Conservation (phyloP, 1,139 yeast genomes). For the Hansenula anomala region DNA sequence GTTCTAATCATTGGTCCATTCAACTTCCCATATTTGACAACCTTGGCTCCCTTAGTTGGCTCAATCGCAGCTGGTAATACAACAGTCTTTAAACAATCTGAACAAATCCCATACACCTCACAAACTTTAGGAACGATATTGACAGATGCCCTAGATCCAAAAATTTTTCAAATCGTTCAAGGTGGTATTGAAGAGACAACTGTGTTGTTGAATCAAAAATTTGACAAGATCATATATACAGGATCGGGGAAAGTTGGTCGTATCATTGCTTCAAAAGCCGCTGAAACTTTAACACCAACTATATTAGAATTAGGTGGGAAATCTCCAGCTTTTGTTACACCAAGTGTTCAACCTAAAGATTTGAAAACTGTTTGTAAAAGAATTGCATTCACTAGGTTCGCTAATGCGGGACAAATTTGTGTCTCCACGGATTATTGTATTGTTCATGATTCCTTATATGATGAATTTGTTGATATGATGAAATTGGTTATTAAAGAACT, state of each 20-base stretch:
- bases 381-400: constrained; percentile 71
- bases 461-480: constrained; percentile 36
- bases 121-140: constrained; percentile 52
- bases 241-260: constrained; percentile 78
- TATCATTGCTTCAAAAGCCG: constrained; percentile 76
- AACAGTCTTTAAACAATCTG: constrained; percentile 78
- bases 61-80: constrained; percentile 89
- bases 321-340: constrained; percentile 72
- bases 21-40: constrained; percentile 76
- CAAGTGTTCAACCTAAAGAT: constrained; percentile 38
- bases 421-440: constrained; percentile 82
- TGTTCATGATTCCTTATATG: constrained; percentile 54
- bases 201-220: constrained; percentile 57
- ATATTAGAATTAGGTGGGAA: constrained; percentile 92
- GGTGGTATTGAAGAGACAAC: constrained; percentile 76
- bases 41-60: constrained; percentile 69
- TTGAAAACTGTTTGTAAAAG: constrained; percentile 57
- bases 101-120: constrained; percentile 63
- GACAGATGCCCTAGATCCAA: constrained; percentile 43
- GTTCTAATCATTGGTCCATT: constrained; percentile 79
- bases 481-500: constrained; percentile 40
- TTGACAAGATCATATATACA: constrained; percentile 83
- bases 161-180: constrained; percentile 55
- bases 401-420: constrained; percentile 89
- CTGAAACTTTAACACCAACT: constrained; percentile 76